Base-by-base conservation (phyloP, 75 land plant species). In the Selaginella tamariscina region DNA sequence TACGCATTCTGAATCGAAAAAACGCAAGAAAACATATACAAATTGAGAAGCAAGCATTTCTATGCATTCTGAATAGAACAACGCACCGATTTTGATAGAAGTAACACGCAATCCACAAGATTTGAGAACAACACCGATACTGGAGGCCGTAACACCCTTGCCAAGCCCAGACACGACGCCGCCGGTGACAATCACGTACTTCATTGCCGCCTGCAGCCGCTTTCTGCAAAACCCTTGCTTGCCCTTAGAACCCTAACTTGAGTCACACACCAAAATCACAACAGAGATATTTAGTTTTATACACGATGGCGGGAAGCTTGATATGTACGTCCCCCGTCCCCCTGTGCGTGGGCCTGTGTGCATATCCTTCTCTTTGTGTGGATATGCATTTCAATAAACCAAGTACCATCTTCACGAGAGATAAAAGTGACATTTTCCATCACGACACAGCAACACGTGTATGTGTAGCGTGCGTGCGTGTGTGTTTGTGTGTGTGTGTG, bases 101-200 rank as follows among this genome's bases (percentile, higher is more conserved):
- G 86, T 84, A 30, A 87, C 86, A 29, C 82, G 84, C 32, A 87
- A 75, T 27, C 82, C 86, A 64, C 84, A 84, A 31, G 84, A 78
- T 65, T 84, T 79, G 71, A 87, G 81, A 56, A 87, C 82, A 65
- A 87, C 83, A 57, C 89, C 86, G 33, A 87, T 72, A 69, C 86
- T 87, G 71, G 82, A 84, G 44, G 86, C 86, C 0, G 84, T 84
- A 30, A 84, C 86, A 31, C 89, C 89, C 69, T 87, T 87, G 32
- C 89, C 89, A 8, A 87, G 82, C 28, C 86, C 84, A 63, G 84
- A 84, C 33, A 87, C 89, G 15, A 87, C 86, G 1, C 89, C 86
- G 0, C 89, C 86, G 0, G 84, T 82, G 24, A 87, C 82, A 68
- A 87, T 13, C 31, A 87, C 86, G 78, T 82, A 87, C 81, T 87